phyloP scores from a whole-genome alignment of 2,329 filamentous ascomycete genomes.

The Fusarium albosuccineum region DNA sequence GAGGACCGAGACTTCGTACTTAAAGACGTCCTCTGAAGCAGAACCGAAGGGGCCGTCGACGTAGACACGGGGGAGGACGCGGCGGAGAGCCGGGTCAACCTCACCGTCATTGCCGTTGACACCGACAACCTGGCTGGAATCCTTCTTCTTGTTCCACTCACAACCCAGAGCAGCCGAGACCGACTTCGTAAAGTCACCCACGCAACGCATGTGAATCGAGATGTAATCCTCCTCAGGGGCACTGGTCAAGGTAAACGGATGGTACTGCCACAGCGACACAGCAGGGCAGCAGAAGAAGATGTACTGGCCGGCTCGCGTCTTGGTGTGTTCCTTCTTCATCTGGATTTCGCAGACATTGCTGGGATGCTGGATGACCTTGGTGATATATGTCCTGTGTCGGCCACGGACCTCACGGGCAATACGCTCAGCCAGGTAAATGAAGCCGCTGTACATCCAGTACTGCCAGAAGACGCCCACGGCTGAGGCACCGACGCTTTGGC shows the following conservation, averaged over 20 bases:
- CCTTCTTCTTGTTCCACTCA: conserved; percentile 70
- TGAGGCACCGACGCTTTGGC: conserved; percentile 73
- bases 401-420: conserved; percentile 83
- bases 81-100: conserved; percentile 77
- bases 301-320: conserved; percentile 85
- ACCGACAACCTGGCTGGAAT: conserved; percentile 76
- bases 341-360: conserved; percentile 92
- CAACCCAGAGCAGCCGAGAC: conserved; percentile 80
- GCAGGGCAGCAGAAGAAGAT: conserved; percentile 91
- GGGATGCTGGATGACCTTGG: conserved; percentile 90
- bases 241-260: conserved; percentile 87
- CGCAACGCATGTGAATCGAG: conserved; percentile 85
- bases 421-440: conserved; percentile 83
- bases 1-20: conserved; percentile 84
- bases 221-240: conserved; percentile 93
- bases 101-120: conserved; percentile 70
- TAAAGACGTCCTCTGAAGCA: conserved; percentile 90
- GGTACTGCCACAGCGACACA: conserved; percentile 89
- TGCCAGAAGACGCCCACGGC: conserved; percentile 87
- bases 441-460: conserved; percentile 89
- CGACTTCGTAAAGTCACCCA: conserved; percentile 83
- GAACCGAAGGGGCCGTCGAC: conserved; percentile 89
- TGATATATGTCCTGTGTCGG: conserved; percentile 86
- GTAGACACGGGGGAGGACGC: conserved; percentile 83
- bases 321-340: conserved; percentile 90